Conservation (phyloP, 108 stramenopile species). For the Cylindrotheca fusiformis region DNA sequence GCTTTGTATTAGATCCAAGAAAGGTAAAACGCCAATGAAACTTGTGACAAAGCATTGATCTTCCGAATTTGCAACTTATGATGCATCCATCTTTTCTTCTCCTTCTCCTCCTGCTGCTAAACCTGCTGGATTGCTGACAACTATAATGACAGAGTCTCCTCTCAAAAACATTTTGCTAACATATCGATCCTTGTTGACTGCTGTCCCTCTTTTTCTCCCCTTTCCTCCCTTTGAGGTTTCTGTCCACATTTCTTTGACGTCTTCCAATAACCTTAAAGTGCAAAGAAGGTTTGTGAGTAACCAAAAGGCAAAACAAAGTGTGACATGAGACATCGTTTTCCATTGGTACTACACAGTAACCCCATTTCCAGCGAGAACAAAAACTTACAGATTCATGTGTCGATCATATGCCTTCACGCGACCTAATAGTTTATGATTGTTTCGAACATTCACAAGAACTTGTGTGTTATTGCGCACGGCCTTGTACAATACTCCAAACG, state of each 20-base stretch:
- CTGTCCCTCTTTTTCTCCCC: constrained; percentile 79
- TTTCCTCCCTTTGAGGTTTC: constrained; percentile 94
- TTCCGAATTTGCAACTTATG: no score
- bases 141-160: constrained; percentile 97
- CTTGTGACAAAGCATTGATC: no score
- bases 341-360: not conserved
- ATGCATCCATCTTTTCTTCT: not conserved
- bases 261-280: constrained; percentile 86
- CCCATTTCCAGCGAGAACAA: not conserved
- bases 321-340: not conserved
- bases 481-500: constrained; percentile 89
- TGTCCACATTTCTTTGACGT: constrained; percentile 99
- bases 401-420: constrained; percentile 97
- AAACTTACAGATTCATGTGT: constrained; percentile 86
- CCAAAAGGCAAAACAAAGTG: not conserved
- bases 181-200: constrained; percentile 95
- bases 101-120: constrained; percentile 45
- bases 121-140: constrained; percentile 89
- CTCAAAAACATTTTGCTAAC: constrained; percentile 99
- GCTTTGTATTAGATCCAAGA: no score
- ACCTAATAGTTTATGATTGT: constrained; percentile 98
- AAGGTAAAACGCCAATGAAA: no score
- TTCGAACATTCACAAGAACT: constrained; percentile 96
- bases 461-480: constrained; percentile 93
- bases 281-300: constrained; percentile 1